phyloP scores from a whole-genome alignment of 306 rosid genomes.

The Phaseolus lunatus region DNA sequence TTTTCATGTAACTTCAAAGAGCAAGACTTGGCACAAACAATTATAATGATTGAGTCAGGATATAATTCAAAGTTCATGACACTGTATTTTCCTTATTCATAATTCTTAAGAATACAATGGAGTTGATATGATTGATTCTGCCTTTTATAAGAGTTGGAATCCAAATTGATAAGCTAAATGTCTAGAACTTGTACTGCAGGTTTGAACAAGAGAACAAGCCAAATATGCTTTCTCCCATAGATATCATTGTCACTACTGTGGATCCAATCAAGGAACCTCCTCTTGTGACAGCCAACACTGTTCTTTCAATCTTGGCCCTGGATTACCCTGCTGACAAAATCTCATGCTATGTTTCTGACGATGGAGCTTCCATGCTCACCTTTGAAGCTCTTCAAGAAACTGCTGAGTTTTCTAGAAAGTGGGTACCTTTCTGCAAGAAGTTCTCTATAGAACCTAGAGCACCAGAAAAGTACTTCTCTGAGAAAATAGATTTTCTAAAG shows the following conservation, averaged over 20 bases:
- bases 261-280: constrained; percentile 98
- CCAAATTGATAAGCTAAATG: constrained; percentile 22
- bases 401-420: constrained; percentile 85
- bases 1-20: background rate
- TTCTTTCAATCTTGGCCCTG: constrained; percentile 89
- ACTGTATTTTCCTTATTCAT: background rate
- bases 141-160: constrained; percentile 12
- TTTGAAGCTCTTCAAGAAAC: constrained; percentile 96
- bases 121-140: background rate
- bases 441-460: constrained; percentile 86
- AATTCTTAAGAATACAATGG: background rate
- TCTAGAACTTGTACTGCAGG: constrained; percentile 56
- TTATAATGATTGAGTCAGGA: constrained; percentile 8
- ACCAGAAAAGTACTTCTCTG: constrained; percentile 89
- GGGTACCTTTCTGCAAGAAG: constrained; percentile 96
- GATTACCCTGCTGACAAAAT: constrained; percentile 89
- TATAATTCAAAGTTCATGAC: background rate
- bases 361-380: constrained; percentile 96
- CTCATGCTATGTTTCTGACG: constrained; percentile 95
- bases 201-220: constrained; percentile 92
- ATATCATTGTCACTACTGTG: constrained; percentile 84
- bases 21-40: constrained; percentile 7
- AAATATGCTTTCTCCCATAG: constrained; percentile 78
- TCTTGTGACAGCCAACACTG: constrained; percentile 87
- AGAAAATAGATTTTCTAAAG: constrained; percentile 91